Percentiles rank a stretch among this genome's conserved stretches.
Conservation (phyloP, 2,329 filamentous ascomycete genomes). For the Coleophoma eucalyptorum region DNA sequence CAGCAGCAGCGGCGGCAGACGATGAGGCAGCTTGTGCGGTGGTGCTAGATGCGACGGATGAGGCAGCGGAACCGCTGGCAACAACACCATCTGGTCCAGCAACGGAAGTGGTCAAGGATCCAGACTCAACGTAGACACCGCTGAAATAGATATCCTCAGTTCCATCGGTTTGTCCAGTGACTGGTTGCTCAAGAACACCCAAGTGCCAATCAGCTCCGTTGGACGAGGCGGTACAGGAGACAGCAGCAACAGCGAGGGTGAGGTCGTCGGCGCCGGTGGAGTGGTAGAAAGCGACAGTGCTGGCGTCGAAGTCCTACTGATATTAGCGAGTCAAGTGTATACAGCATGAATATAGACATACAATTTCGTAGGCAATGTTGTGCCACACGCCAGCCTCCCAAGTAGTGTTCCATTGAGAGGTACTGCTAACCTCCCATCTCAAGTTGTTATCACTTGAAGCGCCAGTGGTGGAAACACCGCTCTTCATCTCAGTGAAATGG, state of each 20-base stretch:
- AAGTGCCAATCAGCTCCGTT: conserved; percentile 73
- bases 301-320: conserved; percentile 50
- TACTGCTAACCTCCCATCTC: conserved; percentile 60
- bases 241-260: conserved; percentile 53
- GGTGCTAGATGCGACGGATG: neutral
- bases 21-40: neutral
- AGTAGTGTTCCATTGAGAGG: conserved; percentile 58
- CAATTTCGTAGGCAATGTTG: conserved; percentile 71
- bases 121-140: conserved; percentile 66
- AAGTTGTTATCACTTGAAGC: conserved; percentile 44
- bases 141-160: conserved; percentile 69
- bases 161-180: conserved; percentile 46
- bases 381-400: conserved; percentile 66
- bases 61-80: conserved; percentile 6
- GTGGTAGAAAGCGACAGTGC: conserved; percentile 66
- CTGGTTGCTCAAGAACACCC: conserved; percentile 62
- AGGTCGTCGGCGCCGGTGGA: conserved; percentile 58
- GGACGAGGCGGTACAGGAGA: conserved; percentile 56
- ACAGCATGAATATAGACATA: conserved; percentile 19
- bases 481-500: conserved; percentile 74
- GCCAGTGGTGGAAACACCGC: conserved; percentile 34
- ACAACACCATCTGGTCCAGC: conserved; percentile 26
- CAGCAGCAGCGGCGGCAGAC: neutral
- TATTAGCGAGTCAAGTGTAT: neutral
- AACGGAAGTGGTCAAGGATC: conserved; percentile 36